Percentiles rank a stretch among this genome's conserved stretches.
phyloP scores from a whole-genome alignment of 2,329 filamentous ascomycete genomes.

The Monilinia fructicola region DNA sequence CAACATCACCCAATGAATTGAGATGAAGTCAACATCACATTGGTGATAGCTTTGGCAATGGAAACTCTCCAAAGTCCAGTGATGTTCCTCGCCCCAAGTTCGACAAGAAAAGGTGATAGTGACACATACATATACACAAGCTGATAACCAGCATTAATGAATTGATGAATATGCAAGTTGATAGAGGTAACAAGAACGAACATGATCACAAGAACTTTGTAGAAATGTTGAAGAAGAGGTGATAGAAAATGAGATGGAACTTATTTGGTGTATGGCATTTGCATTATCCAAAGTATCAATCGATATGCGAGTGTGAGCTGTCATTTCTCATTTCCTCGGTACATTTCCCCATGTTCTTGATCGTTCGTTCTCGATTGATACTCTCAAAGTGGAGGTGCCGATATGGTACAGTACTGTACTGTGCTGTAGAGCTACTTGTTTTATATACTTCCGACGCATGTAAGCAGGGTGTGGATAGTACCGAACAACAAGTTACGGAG shows the following conservation, averaged over 20 bases:
- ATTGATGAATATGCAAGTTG: neutral
- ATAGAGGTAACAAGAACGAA: neutral
- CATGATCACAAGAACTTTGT: neutral
- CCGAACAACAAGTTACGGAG: neutral
- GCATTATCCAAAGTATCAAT: neutral
- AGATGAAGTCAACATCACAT: neutral
- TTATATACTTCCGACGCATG: neutral
- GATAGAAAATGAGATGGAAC: conserved; percentile 3
- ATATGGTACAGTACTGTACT: no score
- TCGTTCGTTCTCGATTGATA: neutral
- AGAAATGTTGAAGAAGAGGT: neutral
- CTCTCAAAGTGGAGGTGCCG: neutral
- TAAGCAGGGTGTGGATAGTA: neutral
- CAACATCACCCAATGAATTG: neutral
- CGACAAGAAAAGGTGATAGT: neutral
- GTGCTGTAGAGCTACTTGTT: no score
- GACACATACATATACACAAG: neutral
- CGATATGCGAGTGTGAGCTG: conserved; percentile 15
- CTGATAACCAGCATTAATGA: neutral
- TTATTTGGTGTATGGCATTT: neutral
- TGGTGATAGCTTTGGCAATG: neutral
- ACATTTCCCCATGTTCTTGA: neutral
- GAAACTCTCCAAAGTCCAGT: neutral
- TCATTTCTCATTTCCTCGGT: conserved; percentile 10
- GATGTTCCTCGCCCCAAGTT: neutral